These are phyloP conservation scores for Hypoxylon sp. DNA, from an alignment of 2,329 filamentous ascomycete genomes.

Conservation along the genomic window DNA sequence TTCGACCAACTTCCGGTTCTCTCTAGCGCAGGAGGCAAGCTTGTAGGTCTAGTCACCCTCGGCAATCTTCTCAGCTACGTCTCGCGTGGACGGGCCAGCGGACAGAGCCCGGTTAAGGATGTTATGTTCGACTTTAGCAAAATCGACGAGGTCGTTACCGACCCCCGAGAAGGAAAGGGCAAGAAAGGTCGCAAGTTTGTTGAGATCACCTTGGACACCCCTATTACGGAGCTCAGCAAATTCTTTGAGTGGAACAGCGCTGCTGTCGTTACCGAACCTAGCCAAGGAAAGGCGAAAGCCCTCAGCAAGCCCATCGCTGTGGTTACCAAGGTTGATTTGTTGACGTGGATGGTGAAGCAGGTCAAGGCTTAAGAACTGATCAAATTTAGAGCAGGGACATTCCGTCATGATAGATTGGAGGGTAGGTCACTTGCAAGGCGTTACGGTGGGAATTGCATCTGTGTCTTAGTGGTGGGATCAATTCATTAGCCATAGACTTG, in stretches of 20 bases:
- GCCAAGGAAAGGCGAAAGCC: slow-evolving; percentile 64
- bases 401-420: slow-evolving; percentile 22
- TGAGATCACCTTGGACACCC: slow-evolving; percentile 93
- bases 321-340: slow-evolving; percentile 95
- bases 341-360: slow-evolving; percentile 89
- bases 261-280: slow-evolving; percentile 89
- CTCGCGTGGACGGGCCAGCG: slow-evolving; percentile 83
- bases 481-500: slow-evolving; percentile 41
- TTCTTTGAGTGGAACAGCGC: slow-evolving; percentile 99
- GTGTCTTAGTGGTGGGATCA: slow-evolving; percentile 39
- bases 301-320: slow-evolving; percentile 86
- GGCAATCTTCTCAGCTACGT: slow-evolving; percentile 95
- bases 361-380: slow-evolving; percentile 54
- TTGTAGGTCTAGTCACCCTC: slow-evolving; percentile 93
- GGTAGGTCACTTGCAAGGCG: slow-evolving; percentile 32
- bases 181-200: slow-evolving; percentile 80
- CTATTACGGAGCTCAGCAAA: slow-evolving; percentile 83
- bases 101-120: slow-evolving; percentile 80
- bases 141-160: slow-evolving; percentile 90
- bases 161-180: slow-evolving; percentile 70
- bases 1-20: slow-evolving; percentile 98
- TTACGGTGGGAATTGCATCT: slow-evolving; percentile 28
- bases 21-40: slow-evolving; percentile 74
- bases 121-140: slow-evolving; percentile 98
- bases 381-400: slow-evolving; percentile 12